Base-by-base conservation (phyloP, 192 early-diverging fungal genomes). In the Bifiguratus adelaidae region DNA sequence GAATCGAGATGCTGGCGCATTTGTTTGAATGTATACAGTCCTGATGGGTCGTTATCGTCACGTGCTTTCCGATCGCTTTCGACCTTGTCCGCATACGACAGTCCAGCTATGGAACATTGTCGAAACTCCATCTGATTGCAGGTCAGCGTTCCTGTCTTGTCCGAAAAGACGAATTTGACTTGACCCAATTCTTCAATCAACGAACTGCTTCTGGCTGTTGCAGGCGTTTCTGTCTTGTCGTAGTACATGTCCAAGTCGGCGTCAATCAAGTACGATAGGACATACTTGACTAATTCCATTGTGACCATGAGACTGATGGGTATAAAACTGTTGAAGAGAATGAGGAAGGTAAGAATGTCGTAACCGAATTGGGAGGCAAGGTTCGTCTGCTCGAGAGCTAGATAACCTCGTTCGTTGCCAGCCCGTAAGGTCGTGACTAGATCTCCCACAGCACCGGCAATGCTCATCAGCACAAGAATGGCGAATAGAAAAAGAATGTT, bases 321-420 rank as follows among this genome's bases (percentile, higher is more conserved):
- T 63, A 98, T 98, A 68, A 98, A 74, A 72, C 93, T 98, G 75
- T 98, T 98, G 76, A 88, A 98, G 43, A 98, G 67, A 67, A 98
- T 95, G 60, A 95, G 81, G 53, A 91, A 98, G 12, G 95, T 98
- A 54, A 98, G 61, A 44, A 97, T 91, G 65, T 89, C 92, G 28
- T 70, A 75, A 44, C 85, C 82, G 61, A 97, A 80, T 56, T 80
- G 73, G 41, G 73, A 28, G 41, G 65, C 23, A 19, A 37, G 32
- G 38, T 49, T 45, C 3, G 37, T 44, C 19, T 51, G 50, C 3
- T 34, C 21, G n/a, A 53, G 15, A 2, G 13, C 3, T 29, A 84
- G 53, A 36, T 84, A 83, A 36, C 49, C 38, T 33, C 63, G 43
- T 42, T 75, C 42, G 21, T 51, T 44, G 26, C 59, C 52, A 42